Evolutionary conservation across 257 asterid genomes (phyloP).

Genomic region (Cordia subcordata): DNA sequence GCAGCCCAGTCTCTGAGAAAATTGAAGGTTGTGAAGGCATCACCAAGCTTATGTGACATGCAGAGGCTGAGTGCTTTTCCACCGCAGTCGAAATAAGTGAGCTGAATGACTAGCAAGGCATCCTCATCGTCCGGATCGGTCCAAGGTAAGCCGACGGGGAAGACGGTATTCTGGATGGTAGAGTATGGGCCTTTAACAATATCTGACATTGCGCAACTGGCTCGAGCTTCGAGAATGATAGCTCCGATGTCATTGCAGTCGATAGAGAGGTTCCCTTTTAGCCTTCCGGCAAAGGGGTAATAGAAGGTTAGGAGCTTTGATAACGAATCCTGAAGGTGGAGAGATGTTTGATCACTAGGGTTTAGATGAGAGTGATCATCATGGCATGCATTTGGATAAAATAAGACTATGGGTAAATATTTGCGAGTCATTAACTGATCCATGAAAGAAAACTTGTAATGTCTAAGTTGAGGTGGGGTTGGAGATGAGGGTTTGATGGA

Average conservation of each 20-base stretch:
- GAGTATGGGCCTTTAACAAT: background rate
- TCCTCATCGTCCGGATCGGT: background rate
- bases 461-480: background rate
- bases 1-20: slow-evolving; percentile 14
- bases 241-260: slow-evolving; percentile 8
- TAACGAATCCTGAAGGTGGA: background rate
- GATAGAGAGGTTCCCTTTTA: background rate
- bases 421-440: background rate
- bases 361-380: background rate
- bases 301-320: background rate
- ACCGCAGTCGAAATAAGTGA: slow-evolving; percentile 12
- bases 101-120: background rate
- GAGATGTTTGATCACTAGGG: background rate
- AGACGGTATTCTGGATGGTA: background rate
- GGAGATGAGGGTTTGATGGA: slow-evolving; percentile 7
- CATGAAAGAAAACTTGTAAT: background rate
- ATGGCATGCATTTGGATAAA: background rate
- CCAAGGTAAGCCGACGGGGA: background rate
- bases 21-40: background rate
- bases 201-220: background rate
- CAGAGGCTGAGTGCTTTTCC: background rate
- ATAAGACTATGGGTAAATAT: background rate
- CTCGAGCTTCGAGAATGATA: background rate
- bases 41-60: slow-evolving; percentile 11
- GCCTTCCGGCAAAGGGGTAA: background rate